phyloP scores from a whole-genome alignment of 1,139 yeast genomes.

The Spencermartinsiella ligniputridi region DNA sequence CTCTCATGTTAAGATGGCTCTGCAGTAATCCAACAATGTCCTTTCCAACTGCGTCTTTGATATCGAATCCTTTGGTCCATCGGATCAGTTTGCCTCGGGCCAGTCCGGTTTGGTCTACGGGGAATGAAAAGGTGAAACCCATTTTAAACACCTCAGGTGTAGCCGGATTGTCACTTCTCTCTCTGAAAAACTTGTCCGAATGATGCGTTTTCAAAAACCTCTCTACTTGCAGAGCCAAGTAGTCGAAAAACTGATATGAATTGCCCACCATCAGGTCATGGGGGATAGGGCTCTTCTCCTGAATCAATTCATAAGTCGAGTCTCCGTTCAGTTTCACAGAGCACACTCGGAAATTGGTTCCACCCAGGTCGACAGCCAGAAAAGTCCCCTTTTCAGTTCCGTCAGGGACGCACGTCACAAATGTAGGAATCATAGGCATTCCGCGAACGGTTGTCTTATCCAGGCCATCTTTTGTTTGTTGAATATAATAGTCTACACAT shows the following conservation, averaged over 20 bases:
- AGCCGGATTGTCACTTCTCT: slow-evolving; percentile 5
- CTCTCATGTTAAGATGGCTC: slow-evolving; percentile 52
- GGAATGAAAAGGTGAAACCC: slow-evolving; percentile 93
- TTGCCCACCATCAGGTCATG: slow-evolving; percentile 61
- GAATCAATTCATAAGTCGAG: slow-evolving; percentile 67
- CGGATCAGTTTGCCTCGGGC: slow-evolving; percentile 75
- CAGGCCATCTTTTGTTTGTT: slow-evolving; percentile 61
- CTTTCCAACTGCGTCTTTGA: slow-evolving; percentile 75
- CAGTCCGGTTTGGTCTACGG: slow-evolving; percentile 78
- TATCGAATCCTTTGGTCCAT: slow-evolving; percentile 94
- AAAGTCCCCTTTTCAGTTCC: slow-evolving; percentile 80
- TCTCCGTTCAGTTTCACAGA: slow-evolving; percentile 77
- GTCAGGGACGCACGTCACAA: slow-evolving; percentile 70
- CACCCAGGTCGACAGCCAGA: slow-evolving; percentile 84
- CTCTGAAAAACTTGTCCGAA: slow-evolving; percentile 19
- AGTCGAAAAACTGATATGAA: slow-evolving; percentile 56
- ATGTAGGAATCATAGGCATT: slow-evolving; percentile 87
- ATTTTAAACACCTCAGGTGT: slow-evolving; percentile 47
- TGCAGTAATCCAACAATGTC: slow-evolving; percentile 77
- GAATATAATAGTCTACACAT: slow-evolving; percentile 61
- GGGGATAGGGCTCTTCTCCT: slow-evolving; percentile 72
- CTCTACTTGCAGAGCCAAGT: slow-evolving; percentile 65
- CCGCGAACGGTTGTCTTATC: slow-evolving; percentile 44
- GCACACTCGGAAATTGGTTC: slow-evolving; percentile 84
- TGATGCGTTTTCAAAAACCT: slow-evolving; percentile 64